These are phyloP conservation scores for Austroboletus novae-zelandiae DNA, from an alignment of 1,284 basidiomycete species.

Conservation along the genomic window DNA sequence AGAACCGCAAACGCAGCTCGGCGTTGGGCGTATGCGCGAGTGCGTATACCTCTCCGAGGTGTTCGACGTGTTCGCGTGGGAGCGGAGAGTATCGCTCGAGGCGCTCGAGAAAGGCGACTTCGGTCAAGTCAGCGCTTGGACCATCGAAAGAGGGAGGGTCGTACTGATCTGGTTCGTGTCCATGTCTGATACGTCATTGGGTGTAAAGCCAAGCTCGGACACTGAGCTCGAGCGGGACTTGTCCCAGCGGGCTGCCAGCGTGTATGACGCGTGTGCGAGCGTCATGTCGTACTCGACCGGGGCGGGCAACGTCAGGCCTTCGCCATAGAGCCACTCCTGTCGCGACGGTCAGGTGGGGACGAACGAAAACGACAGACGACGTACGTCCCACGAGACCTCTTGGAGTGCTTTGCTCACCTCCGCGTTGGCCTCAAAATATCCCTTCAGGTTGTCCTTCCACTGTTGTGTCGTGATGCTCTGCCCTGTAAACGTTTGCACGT, in stretches of 20 bases:
- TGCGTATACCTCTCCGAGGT: conserved; percentile 56
- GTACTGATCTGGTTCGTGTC: conserved; percentile 68
- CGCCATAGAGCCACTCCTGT: conserved; percentile 82
- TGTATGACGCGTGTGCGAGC: conserved; percentile 69
- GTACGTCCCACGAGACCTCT: conserved; percentile 77
- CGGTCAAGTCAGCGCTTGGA: neutral
- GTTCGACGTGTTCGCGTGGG: conserved; percentile 51
- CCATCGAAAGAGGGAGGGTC: conserved; percentile 6
- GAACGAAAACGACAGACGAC: conserved; percentile 20
- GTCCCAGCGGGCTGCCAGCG: conserved; percentile 79
- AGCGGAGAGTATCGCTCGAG: conserved; percentile 54
- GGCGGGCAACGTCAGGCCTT: conserved; percentile 76
- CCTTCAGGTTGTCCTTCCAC: conserved; percentile 85
- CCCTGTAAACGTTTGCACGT: conserved; percentile 77
- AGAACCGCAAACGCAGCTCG: conserved; percentile 75
- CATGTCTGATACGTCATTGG: conserved; percentile 54
- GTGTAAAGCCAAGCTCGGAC: conserved; percentile 48
- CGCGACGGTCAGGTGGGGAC: neutral
- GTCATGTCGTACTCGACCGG: conserved; percentile 82
- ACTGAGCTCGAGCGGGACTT: conserved; percentile 51
- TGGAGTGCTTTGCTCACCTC: conserved; percentile 64
- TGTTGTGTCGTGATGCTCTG: conserved; percentile 85
- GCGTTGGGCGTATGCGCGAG: conserved; percentile 56
- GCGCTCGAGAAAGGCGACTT: conserved; percentile 75
- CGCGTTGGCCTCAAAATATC: conserved; percentile 68